phyloP scores from a whole-genome alignment of 371 early-diverging fungal species.

The Actinomucor elegans region DNA sequence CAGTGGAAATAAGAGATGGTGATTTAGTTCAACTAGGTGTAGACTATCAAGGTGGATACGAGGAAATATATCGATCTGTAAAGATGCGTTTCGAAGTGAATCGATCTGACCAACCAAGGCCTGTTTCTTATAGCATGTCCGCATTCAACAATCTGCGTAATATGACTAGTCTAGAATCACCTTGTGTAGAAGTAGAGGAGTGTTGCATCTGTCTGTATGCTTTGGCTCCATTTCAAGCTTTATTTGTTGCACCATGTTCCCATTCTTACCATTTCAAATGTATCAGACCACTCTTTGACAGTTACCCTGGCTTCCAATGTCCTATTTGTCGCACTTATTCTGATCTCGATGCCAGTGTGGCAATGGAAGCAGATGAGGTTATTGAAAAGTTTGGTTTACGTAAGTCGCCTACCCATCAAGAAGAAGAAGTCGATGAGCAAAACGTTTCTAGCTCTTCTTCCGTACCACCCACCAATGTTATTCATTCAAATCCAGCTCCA shows the following conservation, averaged over 20 bases:
- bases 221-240: slow-evolving; percentile 88
- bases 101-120: slow-evolving; percentile 35
- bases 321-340: slow-evolving; percentile 94
- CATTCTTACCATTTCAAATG: slow-evolving; percentile 96
- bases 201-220: slow-evolving; percentile 95
- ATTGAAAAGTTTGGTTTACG: slow-evolving; percentile 30
- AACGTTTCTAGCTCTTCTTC: background rate
- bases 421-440: background rate
- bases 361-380: slow-evolving; percentile 66
- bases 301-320: slow-evolving; percentile 84
- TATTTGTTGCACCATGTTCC: slow-evolving; percentile 93
- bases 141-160: slow-evolving; percentile 33
- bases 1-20: slow-evolving; percentile 83
- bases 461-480: slow-evolving; percentile 4
- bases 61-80: slow-evolving; percentile 74
- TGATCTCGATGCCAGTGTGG: slow-evolving; percentile 86
- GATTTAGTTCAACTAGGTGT: slow-evolving; percentile 94
- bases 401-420: slow-evolving; percentile 4
- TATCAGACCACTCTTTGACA: slow-evolving; percentile 74
- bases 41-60: slow-evolving; percentile 90
- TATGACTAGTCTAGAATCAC: slow-evolving; percentile 8
- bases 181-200: slow-evolving; percentile 50
- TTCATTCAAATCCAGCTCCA: slow-evolving; percentile 3
- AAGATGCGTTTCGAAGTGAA: slow-evolving; percentile 82
- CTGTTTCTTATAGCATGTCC: slow-evolving; percentile 22